Percentiles rank a stretch among this genome's conserved stretches.
phyloP scores from a whole-genome alignment of 2,329 filamentous ascomycete genomes.

The Exophiala calicioides region DNA sequence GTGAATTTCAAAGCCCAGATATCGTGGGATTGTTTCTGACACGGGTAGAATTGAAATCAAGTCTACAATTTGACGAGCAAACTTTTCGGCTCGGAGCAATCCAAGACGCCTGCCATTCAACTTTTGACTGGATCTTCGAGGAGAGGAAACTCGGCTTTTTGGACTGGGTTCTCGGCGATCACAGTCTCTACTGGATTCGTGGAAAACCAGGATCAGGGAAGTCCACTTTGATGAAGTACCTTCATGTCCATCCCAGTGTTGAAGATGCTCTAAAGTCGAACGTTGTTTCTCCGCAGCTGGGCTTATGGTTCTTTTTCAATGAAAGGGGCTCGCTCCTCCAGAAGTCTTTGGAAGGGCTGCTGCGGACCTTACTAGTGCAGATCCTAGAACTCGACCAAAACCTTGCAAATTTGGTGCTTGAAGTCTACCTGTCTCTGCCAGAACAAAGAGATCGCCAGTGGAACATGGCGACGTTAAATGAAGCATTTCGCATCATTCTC shows the following conservation, averaged over 20 bases:
- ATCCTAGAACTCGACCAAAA: too few relatives aligned
- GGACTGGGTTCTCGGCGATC: too few relatives aligned
- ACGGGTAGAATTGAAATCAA: too few relatives aligned
- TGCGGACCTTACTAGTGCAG: background rate
- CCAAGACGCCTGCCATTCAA: background rate
- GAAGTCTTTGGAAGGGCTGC: background rate
- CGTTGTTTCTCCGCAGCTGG: too few relatives aligned
- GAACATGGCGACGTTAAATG: too few relatives aligned
- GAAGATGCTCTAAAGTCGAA: background rate
- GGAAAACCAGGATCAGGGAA: constrained; percentile 6
- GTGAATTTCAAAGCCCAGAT: too few relatives aligned
- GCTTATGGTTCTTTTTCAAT: background rate
- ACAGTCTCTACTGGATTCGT: constrained; percentile 7
- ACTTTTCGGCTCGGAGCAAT: constrained; percentile 5
- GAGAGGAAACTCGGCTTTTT: background rate
- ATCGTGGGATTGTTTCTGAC: too few relatives aligned
- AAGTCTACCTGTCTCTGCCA: too few relatives aligned
- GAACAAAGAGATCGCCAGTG: too few relatives aligned
- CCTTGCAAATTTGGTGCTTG: too few relatives aligned
- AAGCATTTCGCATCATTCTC: too few relatives aligned
- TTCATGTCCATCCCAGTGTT: background rate
- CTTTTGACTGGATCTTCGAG: constrained; percentile 5
- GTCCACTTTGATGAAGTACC: constrained; percentile 5
- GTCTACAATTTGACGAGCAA: background rate
- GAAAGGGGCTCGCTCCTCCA: background rate